phyloP scores from a whole-genome alignment of 192 early-diverging fungal species.

The Lunasporangiospora selenospora region DNA sequence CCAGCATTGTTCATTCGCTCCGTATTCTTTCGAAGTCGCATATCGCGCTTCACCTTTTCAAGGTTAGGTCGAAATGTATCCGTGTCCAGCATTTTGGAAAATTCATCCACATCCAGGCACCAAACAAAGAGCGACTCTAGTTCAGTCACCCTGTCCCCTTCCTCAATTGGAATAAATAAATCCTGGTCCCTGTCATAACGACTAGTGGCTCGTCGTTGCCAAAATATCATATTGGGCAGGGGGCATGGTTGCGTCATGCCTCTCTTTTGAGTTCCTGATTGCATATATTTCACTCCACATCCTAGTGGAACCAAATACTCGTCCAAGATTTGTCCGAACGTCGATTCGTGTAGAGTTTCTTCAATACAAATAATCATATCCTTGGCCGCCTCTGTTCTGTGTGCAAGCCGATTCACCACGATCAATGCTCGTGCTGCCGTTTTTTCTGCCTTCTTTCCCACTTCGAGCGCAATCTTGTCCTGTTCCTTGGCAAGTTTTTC shows the following conservation, averaged over 20 bases:
- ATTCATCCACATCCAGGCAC: conserved; percentile 19
- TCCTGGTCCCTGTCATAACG: conserved; percentile 43
- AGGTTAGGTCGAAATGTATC: conserved; percentile 17
- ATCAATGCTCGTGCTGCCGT: conserved; percentile 12
- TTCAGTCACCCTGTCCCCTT: conserved; percentile 16
- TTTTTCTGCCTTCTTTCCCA: conserved; percentile 30
- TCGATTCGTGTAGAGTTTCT: conserved; percentile 21
- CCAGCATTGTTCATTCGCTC: conserved; percentile 2
- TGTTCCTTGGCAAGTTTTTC: too few relatives aligned
- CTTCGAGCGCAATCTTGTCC: too few relatives aligned
- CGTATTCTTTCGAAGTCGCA: conserved; percentile 7
- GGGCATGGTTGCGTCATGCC: neutral
- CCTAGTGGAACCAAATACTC: conserved; percentile 15
- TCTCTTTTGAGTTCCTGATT: neutral
- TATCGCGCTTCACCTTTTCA: conserved; percentile 7
- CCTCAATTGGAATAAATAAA: conserved; percentile 12
- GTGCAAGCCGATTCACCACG: conserved; percentile 44
- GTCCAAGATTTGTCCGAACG: conserved; percentile 32
- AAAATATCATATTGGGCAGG: conserved; percentile 33
- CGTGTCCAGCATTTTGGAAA: conserved; percentile 16
- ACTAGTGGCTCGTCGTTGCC: conserved; percentile 32
- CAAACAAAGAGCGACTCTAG: conserved; percentile 32
- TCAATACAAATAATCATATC: conserved; percentile 56
- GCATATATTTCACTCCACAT: neutral
- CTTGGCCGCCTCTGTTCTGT: conserved; percentile 24